Base-by-base conservation (phyloP, 768 basidiomycete genomes). In the Boletus fagicola region DNA sequence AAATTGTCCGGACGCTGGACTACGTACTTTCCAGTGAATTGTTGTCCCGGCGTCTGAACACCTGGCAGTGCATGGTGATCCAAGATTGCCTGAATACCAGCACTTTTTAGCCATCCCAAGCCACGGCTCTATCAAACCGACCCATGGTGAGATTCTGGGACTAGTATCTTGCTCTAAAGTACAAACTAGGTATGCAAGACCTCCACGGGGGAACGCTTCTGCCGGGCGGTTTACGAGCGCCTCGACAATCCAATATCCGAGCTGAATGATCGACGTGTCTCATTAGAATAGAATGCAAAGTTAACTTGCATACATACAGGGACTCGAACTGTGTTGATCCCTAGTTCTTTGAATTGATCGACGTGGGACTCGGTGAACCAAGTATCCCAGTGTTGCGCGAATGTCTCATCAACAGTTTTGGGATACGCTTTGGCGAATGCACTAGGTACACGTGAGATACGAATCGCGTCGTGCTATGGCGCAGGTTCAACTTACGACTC, bases 221-320 rank as follows among this genome's bases (percentile, higher is more conserved):
- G 72, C 75, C 1, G 63, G 62, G 5, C 84, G 78, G 66, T 91
- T 66, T 0, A 92, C 90, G 9, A 92, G 74, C 4, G 76, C 77
- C 66, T 92, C 90, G 9, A 92, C 74, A 47, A 92, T 84, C 90
- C 90, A 92, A 67, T 87, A 92, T 0, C 90, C 90, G 40, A 92
- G 81, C 88, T 90, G 40, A 44, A 58, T 12, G 15, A 40, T 48
- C 12, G 12, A 46, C 3, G n/a, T 1, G 11, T n/a, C 8, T 8
- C 11, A 16, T 58, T 39, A 45, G 48, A 38, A 45, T 11, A 36
- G 5, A 24, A 33, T 33, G 28, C 0, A 24, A 26, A n/a, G 5
- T 11, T 24, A 16, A 5, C 2, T 15, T n/a, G 42, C 13, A 20
- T 55, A 53, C 84, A 57, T 62, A 89, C 88, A 0, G 90, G 90